Conservation (phyloP, 306 rosid genomes). For the Malus sylvestris region DNA sequence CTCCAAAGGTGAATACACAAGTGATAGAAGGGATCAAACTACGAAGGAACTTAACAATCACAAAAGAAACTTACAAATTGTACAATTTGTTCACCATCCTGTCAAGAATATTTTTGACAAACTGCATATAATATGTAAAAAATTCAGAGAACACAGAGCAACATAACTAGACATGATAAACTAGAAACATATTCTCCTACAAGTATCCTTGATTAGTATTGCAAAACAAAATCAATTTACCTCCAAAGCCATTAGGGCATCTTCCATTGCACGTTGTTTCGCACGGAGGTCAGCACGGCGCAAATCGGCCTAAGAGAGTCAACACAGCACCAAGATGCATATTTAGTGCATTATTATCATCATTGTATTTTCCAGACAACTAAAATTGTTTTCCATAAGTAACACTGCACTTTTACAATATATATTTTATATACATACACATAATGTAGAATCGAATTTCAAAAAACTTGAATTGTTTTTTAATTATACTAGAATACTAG, state of each 20-base stretch:
- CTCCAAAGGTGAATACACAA: background rate
- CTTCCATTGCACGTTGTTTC: slow-evolving; percentile 95
- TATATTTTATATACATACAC: background rate
- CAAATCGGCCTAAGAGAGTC: slow-evolving; percentile 66
- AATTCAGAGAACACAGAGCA: background rate
- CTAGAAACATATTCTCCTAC: background rate
- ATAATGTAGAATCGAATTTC: too few species aligned
- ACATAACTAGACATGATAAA: background rate
- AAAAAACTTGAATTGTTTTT: too few species aligned
- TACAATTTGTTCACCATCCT: slow-evolving; percentile 72
- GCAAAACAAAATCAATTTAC: slow-evolving; percentile 33
- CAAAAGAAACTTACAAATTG: slow-evolving; percentile 55
- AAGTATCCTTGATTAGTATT: background rate
- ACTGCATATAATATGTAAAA: slow-evolving; percentile 41
- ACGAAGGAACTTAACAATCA: background rate
- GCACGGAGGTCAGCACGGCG: slow-evolving; percentile 86
- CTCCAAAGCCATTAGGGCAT: slow-evolving; percentile 89
- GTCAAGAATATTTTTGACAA: slow-evolving; percentile 66
- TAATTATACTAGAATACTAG: background rate
- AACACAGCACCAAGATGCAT: slow-evolving; percentile 17
- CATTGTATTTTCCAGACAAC: background rate
- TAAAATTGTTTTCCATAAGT: background rate
- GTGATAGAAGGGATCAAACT: background rate
- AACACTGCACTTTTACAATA: background rate
- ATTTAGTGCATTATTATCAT: background rate